Evolutionary conservation across 768 basidiomycete genomes (phyloP), one percentile per base, ranked within the genome.

Genomic region (Tulasnella sp.): DNA sequence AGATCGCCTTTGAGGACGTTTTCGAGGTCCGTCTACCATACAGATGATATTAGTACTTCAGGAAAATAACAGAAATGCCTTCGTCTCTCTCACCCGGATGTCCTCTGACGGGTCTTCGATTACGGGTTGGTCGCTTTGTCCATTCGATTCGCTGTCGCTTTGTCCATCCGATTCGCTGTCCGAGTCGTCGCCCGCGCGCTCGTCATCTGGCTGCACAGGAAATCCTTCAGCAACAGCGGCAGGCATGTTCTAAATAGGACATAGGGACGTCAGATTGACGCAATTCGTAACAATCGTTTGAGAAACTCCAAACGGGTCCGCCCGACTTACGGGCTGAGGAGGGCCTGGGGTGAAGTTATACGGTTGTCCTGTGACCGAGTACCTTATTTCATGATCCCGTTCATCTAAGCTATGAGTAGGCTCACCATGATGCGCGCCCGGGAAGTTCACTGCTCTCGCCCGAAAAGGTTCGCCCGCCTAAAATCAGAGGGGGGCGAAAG

Each of bases 11-110:
- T 72, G 19, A 85, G 78, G 6, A 82, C 83, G 4, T 77, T 76
- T 54, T 82, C 79, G 29, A 86, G 78, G 15, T 84, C 83, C 29
- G 77, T 80, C 84, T 85, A 64, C 3, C 9, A 22, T 8, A 14
- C 1, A 64, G 58, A 7, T 11, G 15, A 3, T 25, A 2, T 34
- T 11, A 64, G 15, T 34, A 64, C 2, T 14, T 25, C 31, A 34
- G 31, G 9, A 34, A 11, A 11, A 12, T 15, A n/a, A 6, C 6
- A 5, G 8, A 34, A 64, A 3, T 49, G 11, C 8, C 25, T 14
- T 34, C 12, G 25, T 5, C 12, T 29, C 3, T 64, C 58, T 17
- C 31, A 64, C 58, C 29, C 25, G 22, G 31, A 64, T 34, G 31
- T 64, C 58, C 31, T 64, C 15, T 9, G 29, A 64, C 3, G 58